Percentiles rank a stretch among this genome's conserved stretches.
phyloP scores from a whole-genome alignment of 768 basidiomycete species.

The Lyophyllum semitale region DNA sequence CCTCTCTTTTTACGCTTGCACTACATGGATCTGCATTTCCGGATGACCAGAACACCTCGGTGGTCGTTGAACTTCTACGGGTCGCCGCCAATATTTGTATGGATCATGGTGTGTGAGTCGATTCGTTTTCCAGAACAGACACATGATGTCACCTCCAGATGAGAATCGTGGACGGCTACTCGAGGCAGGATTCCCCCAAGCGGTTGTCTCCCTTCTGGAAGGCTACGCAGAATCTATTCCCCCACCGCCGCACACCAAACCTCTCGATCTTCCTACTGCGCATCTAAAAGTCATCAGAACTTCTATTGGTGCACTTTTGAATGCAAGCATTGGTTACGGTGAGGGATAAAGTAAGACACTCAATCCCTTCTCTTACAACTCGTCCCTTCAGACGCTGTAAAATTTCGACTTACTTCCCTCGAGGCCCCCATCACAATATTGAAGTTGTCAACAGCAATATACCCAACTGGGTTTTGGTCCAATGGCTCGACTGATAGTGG shows the following conservation, averaged over 20 bases:
- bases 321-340: conserved; percentile 80
- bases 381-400: conserved; percentile 61
- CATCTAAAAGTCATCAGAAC: conserved; percentile 78
- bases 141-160: conserved; percentile 43
- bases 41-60: conserved; percentile 43
- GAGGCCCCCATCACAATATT: conserved; percentile 72
- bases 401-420: conserved; percentile 63
- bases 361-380: background rate
- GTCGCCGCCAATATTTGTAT: conserved; percentile 84
- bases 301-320: conserved; percentile 76
- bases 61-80: conserved; percentile 70
- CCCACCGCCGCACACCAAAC: conserved; percentile 31
- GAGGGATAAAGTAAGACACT: conserved; percentile 17
- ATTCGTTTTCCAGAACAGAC: background rate
- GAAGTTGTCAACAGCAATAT: conserved; percentile 66
- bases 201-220: conserved; percentile 66
- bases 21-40: conserved; percentile 51
- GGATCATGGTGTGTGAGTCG: conserved; percentile 64
- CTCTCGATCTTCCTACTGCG: conserved; percentile 53
- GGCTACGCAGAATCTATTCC: conserved; percentile 58
- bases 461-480: conserved; percentile 73
- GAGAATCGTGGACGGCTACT: conserved; percentile 72
- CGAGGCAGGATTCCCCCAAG: conserved; percentile 70
- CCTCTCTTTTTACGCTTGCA: conserved; percentile 58
- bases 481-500: conserved; percentile 20